Base-by-base conservation (phyloP, 805 yeast species). In the Metschnikowia arizonensis region DNA sequence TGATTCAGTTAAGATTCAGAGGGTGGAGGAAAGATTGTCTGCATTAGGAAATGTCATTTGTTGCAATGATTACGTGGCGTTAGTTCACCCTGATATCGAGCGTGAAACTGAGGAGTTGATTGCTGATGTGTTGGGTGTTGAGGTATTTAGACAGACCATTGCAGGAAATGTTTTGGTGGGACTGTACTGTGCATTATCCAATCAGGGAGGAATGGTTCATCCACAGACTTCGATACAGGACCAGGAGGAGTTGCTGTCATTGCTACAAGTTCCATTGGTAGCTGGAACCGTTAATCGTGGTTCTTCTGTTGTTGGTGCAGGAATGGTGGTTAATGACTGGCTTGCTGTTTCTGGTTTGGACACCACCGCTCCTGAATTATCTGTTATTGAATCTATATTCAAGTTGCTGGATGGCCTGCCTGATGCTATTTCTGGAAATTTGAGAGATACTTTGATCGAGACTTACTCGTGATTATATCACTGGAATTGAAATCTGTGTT, bases 251-350 rank as follows among this genome's bases (percentile, higher is more conserved):
- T 77, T 93, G 57, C 87, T 96, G 6, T 88, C 97, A 38, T 76
- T 93, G 64, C 77, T 93, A 60, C 99, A 93, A 72, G 96, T 93
- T 33, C 99, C 99, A 45, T 76, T 93, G 53, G 99, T 93, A 40
- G 99, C 99, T 5, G 99, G 99, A 68, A 90, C 97, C 32, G 90
- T 93, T 48, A 93, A 93, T 75, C 84, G 99, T 68, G 99, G 99
- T 69, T 88, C 97, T 24, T 72, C 96, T 4, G 97, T 91, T 40
- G 96, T 93, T 50, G 99, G 99, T 61, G 98, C 97, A 38, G 99
- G 99, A 57, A 82, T 93, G 82, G 98, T 93, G 44, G 99, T 90
- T 43, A 93, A 93, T 65, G 99, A 93, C 72, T 93, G 97, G 95
- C 74, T 91, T 55, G 95, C 98, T 25, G 98, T 95, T 34, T 77